phyloP scores from a whole-genome alignment of 805 yeast genomes.

The Lipomyces spencermartinsiae region DNA sequence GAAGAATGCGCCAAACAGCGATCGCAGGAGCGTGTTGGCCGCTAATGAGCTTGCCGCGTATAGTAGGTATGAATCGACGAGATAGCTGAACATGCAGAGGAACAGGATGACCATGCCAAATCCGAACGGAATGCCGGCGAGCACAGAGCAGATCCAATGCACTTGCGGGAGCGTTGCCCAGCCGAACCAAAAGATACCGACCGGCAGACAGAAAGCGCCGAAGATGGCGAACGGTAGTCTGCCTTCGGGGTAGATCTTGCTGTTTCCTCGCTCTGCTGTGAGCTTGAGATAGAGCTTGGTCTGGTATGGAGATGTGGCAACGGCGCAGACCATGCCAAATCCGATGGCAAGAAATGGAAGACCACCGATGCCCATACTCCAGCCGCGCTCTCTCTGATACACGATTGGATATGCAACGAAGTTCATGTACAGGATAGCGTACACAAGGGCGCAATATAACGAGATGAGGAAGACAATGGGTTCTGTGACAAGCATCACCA shows the following conservation, averaged over 20 bases:
- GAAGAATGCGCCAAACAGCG: conserved; percentile 68
- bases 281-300: conserved; percentile 50
- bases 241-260: conserved; percentile 67
- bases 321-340: conserved; percentile 56
- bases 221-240: conserved; percentile 59
- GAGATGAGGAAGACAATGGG: conserved; percentile 71
- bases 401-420: conserved; percentile 65
- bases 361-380: conserved; percentile 66
- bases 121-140: conserved; percentile 67
- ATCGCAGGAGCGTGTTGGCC: conserved; percentile 69
- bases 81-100: conserved; percentile 66
- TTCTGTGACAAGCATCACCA: conserved; percentile 58
- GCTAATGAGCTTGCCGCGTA: conserved; percentile 71
- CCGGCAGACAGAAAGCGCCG: conserved; percentile 59
- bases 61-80: conserved; percentile 71
- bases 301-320: conserved; percentile 54
- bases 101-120: conserved; percentile 65
- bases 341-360: conserved; percentile 65
- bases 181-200: conserved; percentile 71
- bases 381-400: conserved; percentile 63
- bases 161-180: conserved; percentile 66
- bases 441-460: conserved; percentile 65
- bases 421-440: conserved; percentile 69
- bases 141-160: conserved; percentile 66
- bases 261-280: conserved; percentile 52